Evolutionary conservation across 2,329 filamentous ascomycete species (phyloP).

Genomic region (Tolypocladium inflatum): DNA sequence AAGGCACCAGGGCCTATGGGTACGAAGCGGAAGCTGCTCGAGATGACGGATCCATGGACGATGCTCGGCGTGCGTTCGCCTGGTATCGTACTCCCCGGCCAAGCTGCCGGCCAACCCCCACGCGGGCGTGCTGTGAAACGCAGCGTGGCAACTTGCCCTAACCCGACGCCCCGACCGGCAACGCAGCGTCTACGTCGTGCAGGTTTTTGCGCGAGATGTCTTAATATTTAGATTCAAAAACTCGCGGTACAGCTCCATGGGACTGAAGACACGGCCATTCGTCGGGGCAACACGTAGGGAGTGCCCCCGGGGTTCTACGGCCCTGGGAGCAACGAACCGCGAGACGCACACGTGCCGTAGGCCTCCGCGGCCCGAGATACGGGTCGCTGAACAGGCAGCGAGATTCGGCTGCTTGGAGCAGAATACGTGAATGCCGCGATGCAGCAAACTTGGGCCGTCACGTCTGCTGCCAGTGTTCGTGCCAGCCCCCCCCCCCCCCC

Average conservation of each 20-base stretch:
- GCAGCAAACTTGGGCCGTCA: not conserved
- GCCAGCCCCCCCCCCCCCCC: not conserved
- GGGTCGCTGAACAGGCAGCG: not conserved
- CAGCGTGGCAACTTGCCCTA: not conserved
- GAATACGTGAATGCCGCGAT: not conserved
- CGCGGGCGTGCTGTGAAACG: not conserved
- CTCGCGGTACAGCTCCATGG: not conserved
- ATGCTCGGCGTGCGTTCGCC: not conserved
- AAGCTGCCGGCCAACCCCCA: not conserved
- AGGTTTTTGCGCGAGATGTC: not conserved
- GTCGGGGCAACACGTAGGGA: not conserved
- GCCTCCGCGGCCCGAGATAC: not conserved
- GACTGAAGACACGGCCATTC: not conserved
- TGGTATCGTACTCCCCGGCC: not conserved
- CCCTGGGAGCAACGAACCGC: not conserved
- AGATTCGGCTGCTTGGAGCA: not conserved
- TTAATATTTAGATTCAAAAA: too few species aligned
- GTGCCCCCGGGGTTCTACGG: not conserved
- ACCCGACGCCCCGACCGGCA: not conserved
- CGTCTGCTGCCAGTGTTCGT: not conserved
- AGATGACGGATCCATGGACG: not conserved
- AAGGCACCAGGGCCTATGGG: not conserved
- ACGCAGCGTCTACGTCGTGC: not conserved
- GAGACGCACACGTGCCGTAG: not conserved
- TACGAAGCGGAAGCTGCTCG: not conserved